These are phyloP conservation scores for Saprolegnia diclina DNA, from an alignment of 352 stramenopile genomes.

Conservation along the genomic window DNA sequence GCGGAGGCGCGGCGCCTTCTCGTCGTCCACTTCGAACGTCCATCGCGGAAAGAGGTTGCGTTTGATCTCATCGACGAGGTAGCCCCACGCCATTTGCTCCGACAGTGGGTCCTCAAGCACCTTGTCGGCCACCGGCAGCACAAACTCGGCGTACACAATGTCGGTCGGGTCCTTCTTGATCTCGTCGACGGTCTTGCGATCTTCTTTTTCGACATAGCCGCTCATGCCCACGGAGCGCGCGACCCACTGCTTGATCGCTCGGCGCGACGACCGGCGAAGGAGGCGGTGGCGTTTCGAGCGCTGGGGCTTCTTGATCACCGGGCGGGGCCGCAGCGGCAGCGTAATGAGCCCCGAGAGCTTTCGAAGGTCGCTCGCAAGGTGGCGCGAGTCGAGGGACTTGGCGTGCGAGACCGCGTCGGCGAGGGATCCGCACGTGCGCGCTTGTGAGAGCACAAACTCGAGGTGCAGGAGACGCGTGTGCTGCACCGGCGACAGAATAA, in stretches of 20 bases:
- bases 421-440: background rate
- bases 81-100: conserved; percentile 24
- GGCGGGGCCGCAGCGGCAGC: background rate
- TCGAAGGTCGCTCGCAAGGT: background rate
- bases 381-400: background rate
- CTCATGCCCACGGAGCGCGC: conserved; percentile 1
- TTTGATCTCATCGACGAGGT: conserved; percentile 15
- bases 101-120: conserved; percentile 19
- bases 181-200: conserved; percentile 1
- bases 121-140: conserved; percentile 14
- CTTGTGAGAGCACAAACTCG: conserved; percentile 6
- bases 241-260: background rate
- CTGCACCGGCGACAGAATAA: conserved; percentile 19
- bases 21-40: conserved; percentile 20
- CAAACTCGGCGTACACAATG: background rate
- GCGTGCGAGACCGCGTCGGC: no score
- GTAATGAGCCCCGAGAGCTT: conserved; percentile 3
- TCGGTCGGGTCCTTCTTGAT: conserved; percentile 12
- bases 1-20: background rate
- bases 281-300: background rate
- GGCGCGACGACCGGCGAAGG: background rate
- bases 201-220: background rate
- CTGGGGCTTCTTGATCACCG: background rate
- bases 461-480: conserved; percentile 15
- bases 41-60: conserved; percentile 12